These are phyloP conservation scores for Sugiyamaella lignohabitans DNA, from an alignment of 805 yeast genomes.

Conservation along the genomic window DNA sequence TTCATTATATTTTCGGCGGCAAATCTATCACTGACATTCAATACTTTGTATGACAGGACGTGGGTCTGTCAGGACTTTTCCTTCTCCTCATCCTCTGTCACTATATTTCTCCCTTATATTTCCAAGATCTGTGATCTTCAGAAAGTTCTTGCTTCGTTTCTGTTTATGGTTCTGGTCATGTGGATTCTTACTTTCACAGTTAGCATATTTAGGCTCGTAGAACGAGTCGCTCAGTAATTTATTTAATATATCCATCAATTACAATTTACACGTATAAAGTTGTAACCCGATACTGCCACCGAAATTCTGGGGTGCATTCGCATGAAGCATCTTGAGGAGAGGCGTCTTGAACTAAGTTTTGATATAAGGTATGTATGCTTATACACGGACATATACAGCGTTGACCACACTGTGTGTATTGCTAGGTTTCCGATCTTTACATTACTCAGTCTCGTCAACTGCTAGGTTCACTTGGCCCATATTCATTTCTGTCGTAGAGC, in stretches of 20 bases:
- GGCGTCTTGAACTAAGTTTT: too few species aligned
- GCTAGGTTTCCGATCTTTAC: too few species aligned
- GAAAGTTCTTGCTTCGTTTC: slow-evolving; percentile 66
- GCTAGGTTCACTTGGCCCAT: too few species aligned
- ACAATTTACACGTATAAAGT: too few species aligned
- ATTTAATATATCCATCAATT: not conserved
- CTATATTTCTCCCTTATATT: slow-evolving; percentile 28
- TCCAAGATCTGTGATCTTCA: slow-evolving; percentile 68
- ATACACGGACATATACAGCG: too few species aligned
- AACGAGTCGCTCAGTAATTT: slow-evolving; percentile 28
- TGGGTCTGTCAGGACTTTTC: slow-evolving; percentile 60
- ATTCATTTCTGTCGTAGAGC: too few species aligned
- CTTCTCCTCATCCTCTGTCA: slow-evolving; percentile 7
- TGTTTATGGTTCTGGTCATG: slow-evolving; percentile 64
- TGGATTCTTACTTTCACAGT: slow-evolving; percentile 86
- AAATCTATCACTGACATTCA: slow-evolving; percentile 76
- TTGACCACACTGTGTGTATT: too few species aligned
- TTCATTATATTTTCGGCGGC: slow-evolving; percentile 88
- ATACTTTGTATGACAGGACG: slow-evolving; percentile 67
- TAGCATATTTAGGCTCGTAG: slow-evolving; percentile 76
- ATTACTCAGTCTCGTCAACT: too few species aligned
- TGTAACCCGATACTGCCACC: too few species aligned
- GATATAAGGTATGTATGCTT: too few species aligned
- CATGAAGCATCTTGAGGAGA: too few species aligned
- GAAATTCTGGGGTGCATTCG: too few species aligned